These are phyloP conservation scores for Pyrenophora graminea DNA, from an alignment of 2,329 filamentous ascomycete genomes.

Conservation along the genomic window DNA sequence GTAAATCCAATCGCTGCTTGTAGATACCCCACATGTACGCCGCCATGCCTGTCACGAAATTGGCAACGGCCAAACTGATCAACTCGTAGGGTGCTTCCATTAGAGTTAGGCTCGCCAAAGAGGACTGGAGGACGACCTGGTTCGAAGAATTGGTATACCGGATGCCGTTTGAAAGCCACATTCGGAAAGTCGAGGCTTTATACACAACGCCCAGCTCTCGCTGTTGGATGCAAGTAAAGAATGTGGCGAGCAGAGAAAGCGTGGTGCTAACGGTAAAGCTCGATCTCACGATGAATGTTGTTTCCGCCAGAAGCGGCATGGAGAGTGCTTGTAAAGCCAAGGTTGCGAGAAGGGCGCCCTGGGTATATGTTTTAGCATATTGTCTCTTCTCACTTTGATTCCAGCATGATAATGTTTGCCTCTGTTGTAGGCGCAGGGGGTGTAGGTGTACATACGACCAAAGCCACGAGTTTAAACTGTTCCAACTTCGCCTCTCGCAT, in stretches of 20 bases:
- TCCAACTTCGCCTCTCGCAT: constrained; percentile 18
- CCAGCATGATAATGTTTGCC: too few species aligned
- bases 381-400: not conserved
- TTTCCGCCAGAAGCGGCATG: constrained; percentile 12
- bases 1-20: constrained; percentile 4
- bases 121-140: constrained; percentile 14
- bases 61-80: constrained; percentile 17
- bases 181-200: constrained; percentile 10
- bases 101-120: constrained; percentile 17
- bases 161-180: constrained; percentile 24
- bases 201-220: constrained; percentile 17
- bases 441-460: constrained; percentile 19
- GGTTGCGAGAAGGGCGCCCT: constrained; percentile 25
- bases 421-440: too few species aligned
- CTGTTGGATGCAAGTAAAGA: constrained; percentile 27
- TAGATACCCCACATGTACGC: constrained; percentile 22
- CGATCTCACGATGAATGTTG: constrained; percentile 15
- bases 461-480: constrained; percentile 21
- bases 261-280: constrained; percentile 16
- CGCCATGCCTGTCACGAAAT: constrained; percentile 20
- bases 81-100: constrained; percentile 26
- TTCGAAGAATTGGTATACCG: constrained; percentile 5
- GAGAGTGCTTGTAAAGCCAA: constrained; percentile 22
- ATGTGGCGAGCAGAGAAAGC: constrained; percentile 21
- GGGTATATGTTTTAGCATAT: not conserved